Evolutionary conservation across 805 yeast genomes (phyloP).

Genomic region (Starmerella potacharoeniae): DNA sequence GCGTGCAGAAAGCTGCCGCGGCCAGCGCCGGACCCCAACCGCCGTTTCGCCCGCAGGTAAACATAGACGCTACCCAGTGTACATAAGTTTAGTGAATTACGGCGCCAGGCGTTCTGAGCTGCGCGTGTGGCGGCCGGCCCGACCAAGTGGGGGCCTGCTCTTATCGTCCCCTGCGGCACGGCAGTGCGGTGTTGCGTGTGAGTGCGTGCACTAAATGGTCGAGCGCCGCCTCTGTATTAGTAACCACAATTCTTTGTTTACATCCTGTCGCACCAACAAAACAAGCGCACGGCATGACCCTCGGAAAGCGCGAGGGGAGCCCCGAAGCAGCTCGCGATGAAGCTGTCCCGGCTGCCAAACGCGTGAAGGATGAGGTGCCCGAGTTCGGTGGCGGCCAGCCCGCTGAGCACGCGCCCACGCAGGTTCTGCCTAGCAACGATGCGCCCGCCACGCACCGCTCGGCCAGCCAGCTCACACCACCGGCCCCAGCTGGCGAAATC

Average conservation of each 20-base stretch:
- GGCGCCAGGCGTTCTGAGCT: too few relatives aligned
- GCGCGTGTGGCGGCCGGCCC: too few relatives aligned
- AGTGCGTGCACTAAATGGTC: not conserved
- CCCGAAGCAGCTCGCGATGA: not conserved
- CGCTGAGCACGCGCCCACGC: not conserved
- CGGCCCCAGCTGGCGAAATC: not conserved
- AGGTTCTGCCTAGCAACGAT: not conserved
- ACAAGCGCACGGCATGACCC: slow-evolving; percentile 15
- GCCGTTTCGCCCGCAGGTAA: too few relatives aligned
- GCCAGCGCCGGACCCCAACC: too few relatives aligned
- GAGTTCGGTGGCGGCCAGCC: not conserved
- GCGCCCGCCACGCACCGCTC: not conserved
- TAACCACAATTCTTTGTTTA: slow-evolving; percentile 16
- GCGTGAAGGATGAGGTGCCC: slow-evolving; percentile 3
- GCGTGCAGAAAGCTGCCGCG: too few relatives aligned
- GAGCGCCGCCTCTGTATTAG: slow-evolving; percentile 6
- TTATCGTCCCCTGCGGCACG: too few relatives aligned
- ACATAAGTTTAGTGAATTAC: too few relatives aligned
- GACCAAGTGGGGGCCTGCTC: too few relatives aligned
- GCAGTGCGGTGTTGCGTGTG: too few relatives aligned
- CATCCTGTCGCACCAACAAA: slow-evolving; percentile 11
- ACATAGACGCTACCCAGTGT: too few relatives aligned
- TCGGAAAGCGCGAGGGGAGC: slow-evolving; percentile 17
- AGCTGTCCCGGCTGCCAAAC: slow-evolving; percentile 1
- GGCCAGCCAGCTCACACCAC: not conserved